phyloP scores from a whole-genome alignment of 257 asterid species.

The Solanum lycopersicoides region DNA sequence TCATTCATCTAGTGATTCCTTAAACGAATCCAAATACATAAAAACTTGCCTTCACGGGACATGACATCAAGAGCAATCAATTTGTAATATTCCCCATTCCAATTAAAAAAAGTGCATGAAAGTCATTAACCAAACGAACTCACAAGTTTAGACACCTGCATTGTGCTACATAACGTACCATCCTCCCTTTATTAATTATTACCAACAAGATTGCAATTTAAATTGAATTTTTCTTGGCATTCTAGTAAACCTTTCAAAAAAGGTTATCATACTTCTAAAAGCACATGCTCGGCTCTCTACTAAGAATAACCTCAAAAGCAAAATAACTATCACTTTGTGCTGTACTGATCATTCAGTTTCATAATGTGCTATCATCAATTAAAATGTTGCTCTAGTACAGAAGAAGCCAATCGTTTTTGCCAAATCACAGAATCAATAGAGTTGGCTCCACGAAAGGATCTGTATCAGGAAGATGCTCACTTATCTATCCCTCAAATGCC shows the following conservation, averaged over 20 bases:
- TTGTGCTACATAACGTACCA: neutral
- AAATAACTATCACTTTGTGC: neutral
- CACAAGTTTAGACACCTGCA: neutral
- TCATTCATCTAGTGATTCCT: neutral
- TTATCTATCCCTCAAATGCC: neutral
- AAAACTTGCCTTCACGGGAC: neutral
- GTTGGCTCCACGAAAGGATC: neutral
- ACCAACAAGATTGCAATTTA: neutral
- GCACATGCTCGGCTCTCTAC: neutral
- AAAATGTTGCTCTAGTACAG: neutral
- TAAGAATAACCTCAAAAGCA: neutral
- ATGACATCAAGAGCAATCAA: neutral
- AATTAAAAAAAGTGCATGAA: neutral
- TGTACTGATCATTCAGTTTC: neutral
- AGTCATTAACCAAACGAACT: neutral
- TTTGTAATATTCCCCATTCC: neutral
- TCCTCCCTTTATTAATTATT: neutral
- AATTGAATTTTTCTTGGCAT: neutral
- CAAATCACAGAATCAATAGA: neutral
- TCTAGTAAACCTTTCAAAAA: neutral
- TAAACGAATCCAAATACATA: neutral
- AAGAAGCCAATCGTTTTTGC: neutral
- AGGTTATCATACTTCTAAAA: neutral
- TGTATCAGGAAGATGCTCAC: neutral
- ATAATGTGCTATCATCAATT: neutral